phyloP scores from a whole-genome alignment of 352 stramenopile genomes.

The Globisporangium canariense region DNA sequence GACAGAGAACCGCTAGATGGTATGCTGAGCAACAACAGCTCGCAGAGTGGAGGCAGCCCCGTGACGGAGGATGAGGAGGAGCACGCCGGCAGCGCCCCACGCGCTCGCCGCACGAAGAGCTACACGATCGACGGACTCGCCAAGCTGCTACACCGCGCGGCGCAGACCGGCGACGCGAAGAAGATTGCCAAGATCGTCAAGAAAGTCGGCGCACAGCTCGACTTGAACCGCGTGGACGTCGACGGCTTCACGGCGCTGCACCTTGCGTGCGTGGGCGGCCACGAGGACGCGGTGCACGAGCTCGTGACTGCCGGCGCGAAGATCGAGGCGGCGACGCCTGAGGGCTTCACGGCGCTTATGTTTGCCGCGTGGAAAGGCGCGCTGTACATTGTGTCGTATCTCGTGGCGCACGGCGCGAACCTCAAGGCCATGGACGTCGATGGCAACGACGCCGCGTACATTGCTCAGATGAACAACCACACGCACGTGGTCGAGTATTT shows the following conservation, averaged over 20 bases:
- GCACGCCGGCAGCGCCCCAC: not conserved
- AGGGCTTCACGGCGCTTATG: constrained; percentile 57
- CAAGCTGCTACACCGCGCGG: constrained; percentile 38
- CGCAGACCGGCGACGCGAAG: constrained; percentile 42
- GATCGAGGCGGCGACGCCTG: constrained; percentile 40
- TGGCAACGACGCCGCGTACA: constrained; percentile 45
- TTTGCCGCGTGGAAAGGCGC: constrained; percentile 47
- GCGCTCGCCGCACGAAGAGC: constrained; percentile 6
- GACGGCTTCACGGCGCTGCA: constrained; percentile 65
- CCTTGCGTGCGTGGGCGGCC: constrained; percentile 46
- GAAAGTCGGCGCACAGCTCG: constrained; percentile 23
- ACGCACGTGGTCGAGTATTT: constrained; percentile 39
- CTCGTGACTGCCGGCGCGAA: constrained; percentile 39
- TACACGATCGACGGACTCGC: constrained; percentile 20
- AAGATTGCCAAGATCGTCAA: constrained; percentile 46
- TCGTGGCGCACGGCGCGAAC: constrained; percentile 34
- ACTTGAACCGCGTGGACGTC: constrained; percentile 34
- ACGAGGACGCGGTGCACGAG: constrained; percentile 40
- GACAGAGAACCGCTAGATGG: constrained; percentile 1
- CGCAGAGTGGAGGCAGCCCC: constrained; percentile 51
- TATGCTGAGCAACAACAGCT: constrained; percentile 31
- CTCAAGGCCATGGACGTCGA: constrained; percentile 41
- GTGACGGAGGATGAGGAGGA: constrained; percentile 49
- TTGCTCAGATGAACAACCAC: constrained; percentile 49
- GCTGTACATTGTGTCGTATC: constrained; percentile 33